Base-by-base conservation (phyloP, 78 protist species). In the Dictyostelium discoideum region DNA sequence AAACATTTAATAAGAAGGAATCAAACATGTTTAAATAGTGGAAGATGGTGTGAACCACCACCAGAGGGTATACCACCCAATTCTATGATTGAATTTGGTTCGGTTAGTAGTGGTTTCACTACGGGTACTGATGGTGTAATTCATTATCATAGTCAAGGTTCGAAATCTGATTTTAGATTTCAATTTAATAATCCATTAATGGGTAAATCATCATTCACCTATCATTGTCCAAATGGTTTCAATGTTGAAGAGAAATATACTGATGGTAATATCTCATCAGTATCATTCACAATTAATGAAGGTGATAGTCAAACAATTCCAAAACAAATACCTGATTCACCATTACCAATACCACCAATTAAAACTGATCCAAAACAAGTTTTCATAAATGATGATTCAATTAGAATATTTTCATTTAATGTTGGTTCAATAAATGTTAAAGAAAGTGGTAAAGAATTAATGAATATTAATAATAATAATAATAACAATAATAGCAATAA, bases 101-200 rank as follows among this genome's bases (percentile, higher is more conserved):
- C 84, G 2, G 90, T 69, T 40, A 54, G 80, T 16, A 90, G 88
- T 72, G 95, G 95, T 29, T 50, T 90, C 11, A 69, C 87, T 18
- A 26, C 87, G 5, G 95, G 95, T 22, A 90, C 95, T 1, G 65
- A 63, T 7, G 95, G 95, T 32, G 37, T 60, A 5, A 48, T 90
- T 10, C 39, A 83, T 32, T 90, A 90, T 69, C 85, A 80, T 39
- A 72, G 77, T 4, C 85, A 83, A 24, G 95, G 95, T 42, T 77
- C 44, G 10, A 90, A 90, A 54, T 82, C 88, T n/a, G 95, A 90
- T 39, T 39, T 90, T 46, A 46, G 77, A 3, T 50, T 90, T 16
- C 80, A 85, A 90, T 90, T 90, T n/a, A 77, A 77, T 42, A 90
- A 90, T 54, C 95, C 95, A 50, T 39, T 90, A 40, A 90, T 90